Percentiles rank a stretch among this genome's conserved stretches.
These are phyloP conservation scores for Phoma sp. DNA, from an alignment of 2,329 filamentous ascomycete genomes.

Conservation along the genomic window DNA sequence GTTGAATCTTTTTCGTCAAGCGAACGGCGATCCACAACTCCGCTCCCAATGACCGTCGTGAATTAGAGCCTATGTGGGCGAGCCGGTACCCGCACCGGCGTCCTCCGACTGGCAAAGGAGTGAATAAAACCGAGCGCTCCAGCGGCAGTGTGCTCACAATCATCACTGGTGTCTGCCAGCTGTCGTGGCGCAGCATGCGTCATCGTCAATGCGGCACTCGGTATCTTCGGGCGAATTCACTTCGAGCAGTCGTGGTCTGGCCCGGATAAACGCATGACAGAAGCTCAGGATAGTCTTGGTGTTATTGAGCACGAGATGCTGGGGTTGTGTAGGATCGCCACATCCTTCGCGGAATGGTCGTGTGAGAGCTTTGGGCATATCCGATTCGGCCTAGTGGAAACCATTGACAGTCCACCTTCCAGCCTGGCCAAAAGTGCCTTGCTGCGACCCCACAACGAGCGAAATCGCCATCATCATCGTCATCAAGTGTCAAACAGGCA, in stretches of 20 bases:
- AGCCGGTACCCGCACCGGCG: conserved; percentile 11
- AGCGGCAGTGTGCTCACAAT: neutral
- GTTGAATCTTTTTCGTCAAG: conserved; percentile 7
- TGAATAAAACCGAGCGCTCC: neutral
- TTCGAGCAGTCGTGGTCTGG: neutral
- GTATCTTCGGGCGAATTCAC: conserved; percentile 18
- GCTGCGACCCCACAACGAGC: conserved; percentile 2
- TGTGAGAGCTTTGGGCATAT: neutral
- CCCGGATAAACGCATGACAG: conserved; percentile 27
- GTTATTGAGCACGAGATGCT: conserved; percentile 5
- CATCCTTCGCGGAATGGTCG: neutral
- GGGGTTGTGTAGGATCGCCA: neutral
- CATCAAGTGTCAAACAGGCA: neutral
- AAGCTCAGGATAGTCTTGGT: conserved; percentile 14
- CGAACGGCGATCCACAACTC: conserved; percentile 13
- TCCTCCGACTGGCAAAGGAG: conserved; percentile 8
- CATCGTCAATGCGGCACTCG: conserved; percentile 22
- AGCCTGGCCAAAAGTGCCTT: conserved; percentile 1
- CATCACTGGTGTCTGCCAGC: conserved; percentile 8
- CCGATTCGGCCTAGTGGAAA: conserved; percentile 1
- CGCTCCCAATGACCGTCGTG: conserved; percentile 12
- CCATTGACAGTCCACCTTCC: neutral
- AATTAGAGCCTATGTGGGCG: conserved; percentile 4
- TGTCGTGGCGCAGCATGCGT: conserved; percentile 16
- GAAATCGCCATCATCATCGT: neutral